phyloP scores from a whole-genome alignment of 1,284 basidiomycete species.

The Cerioporus squamosus region DNA sequence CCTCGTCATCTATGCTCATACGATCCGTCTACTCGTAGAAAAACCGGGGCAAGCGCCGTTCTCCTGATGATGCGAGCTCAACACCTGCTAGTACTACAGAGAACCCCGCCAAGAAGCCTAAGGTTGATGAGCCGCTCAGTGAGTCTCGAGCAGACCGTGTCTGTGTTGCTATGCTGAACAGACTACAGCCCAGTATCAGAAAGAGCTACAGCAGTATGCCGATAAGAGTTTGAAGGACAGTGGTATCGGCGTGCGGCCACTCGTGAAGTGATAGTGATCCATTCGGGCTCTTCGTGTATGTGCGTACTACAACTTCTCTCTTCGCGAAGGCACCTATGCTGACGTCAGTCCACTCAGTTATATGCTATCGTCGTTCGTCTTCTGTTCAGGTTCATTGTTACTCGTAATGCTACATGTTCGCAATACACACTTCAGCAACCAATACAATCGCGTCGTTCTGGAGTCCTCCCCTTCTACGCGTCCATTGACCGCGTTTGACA shows the following conservation, averaged over 20 bases:
- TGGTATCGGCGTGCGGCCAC: conserved; percentile 43
- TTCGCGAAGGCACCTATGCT: not conserved
- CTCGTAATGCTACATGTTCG: conserved; percentile 5
- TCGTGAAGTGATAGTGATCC: conserved; percentile 39
- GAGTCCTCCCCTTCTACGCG: too few relatives aligned
- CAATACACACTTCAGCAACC: conserved; percentile 9
- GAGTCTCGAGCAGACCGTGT: not conserved
- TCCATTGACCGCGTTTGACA: too few relatives aligned
- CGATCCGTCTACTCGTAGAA: conserved; percentile 42
- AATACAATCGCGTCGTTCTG: not conserved
- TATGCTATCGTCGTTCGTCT: conserved; percentile 3
- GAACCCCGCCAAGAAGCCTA: conserved; percentile 45
- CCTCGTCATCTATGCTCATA: not conserved
- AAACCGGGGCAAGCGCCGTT: conserved; percentile 62
- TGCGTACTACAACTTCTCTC: not conserved
- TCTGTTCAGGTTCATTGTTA: not conserved
- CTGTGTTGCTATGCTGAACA: not conserved
- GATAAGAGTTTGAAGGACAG: conserved; percentile 42
- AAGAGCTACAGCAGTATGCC: conserved; percentile 42
- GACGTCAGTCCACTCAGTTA: conserved; percentile 4
- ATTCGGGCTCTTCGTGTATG: conserved; percentile 10
- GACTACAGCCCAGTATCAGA: conserved; percentile 38
- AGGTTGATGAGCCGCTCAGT: conserved; percentile 39
- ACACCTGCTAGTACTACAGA: conserved; percentile 39
- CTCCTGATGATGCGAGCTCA: conserved; percentile 41